Base-by-base conservation (phyloP, 768 basidiomycete genomes). In the Polyporus arcularius region DNA sequence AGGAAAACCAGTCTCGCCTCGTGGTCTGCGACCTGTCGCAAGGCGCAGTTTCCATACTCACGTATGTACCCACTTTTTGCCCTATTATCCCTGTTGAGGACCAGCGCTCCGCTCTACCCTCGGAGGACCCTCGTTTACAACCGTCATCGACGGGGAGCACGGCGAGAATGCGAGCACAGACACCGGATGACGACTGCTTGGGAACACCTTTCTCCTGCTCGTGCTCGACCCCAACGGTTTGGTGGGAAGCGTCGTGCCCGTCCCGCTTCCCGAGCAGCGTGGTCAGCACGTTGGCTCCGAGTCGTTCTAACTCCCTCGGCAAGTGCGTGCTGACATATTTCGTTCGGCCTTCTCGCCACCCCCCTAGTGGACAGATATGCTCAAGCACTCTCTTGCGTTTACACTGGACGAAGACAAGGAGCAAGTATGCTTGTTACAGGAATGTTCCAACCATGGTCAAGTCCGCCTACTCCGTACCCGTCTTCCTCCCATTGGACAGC, bases 31-130 rank as follows among this genome's bases (percentile, higher is more conserved):
- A 11, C 38, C 39, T 30, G 42, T 49, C 54, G 48, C 60, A 53
- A 42, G 53, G 54, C 48, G 8, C 7, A 48, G 26, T 18, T 51
- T 51, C 15, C 10, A 6, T 35, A 31, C 32, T 12, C n/a, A 41
- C 35, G 18, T 52, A n/a, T 39, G 11, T 12, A 7, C 40, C 28
- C 41, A 47, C 39, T 46, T 38, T 42, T 32, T 50, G 48, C 39
- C 52, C 47, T 42, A 32, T 49, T 57, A 47, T 57, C 55, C 32
- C 49, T 30, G 53, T 57, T 50, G 56, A 50, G 28, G 14, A n/a
- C 46, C 38, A 57, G 61, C 61, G 61, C 61, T 62, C 61, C 61
- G 61, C 41, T 54, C 46, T 28, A 18, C 40, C 57, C 55, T 58
- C 61, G 61, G 61, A 62, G 55, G 49, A 52, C 55, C 60, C 55